phyloP scores from a whole-genome alignment of 345 rosid species.

The Zanthoxylum bungeanum region DNA sequence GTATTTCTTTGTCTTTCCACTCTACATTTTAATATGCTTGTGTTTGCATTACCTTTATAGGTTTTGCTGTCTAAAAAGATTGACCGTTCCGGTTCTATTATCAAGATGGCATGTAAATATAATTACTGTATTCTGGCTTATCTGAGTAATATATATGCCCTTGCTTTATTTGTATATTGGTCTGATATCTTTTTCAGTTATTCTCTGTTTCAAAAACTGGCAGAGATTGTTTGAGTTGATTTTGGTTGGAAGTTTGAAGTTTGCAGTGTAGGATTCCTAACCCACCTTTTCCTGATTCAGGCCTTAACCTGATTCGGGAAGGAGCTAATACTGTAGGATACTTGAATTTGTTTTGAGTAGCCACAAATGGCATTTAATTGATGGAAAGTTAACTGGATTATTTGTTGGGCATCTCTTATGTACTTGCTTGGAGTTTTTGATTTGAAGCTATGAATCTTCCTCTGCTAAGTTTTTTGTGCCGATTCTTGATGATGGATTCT shows the following conservation, averaged over 20 bases:
- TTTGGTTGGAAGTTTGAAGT: neutral
- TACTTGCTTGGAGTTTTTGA: neutral
- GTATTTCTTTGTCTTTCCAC: slow-evolving; percentile 14
- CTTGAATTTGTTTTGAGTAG: neutral
- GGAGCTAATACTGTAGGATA: neutral
- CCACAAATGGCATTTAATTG: neutral
- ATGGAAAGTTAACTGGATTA: neutral
- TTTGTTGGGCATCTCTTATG: neutral
- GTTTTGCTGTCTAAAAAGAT: neutral
- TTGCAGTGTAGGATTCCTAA: neutral
- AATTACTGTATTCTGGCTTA: neutral
- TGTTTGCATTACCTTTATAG: neutral
- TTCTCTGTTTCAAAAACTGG: neutral
- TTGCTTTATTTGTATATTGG: neutral
- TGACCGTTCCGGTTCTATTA: neutral
- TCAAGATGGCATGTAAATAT: neutral
- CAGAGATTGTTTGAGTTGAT: neutral
- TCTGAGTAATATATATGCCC: neutral
- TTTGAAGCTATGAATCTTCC: neutral
- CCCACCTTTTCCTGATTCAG: neutral
- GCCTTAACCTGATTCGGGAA: neutral
- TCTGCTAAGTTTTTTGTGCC: neutral
- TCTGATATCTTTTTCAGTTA: neutral
- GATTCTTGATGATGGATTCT: slow-evolving; percentile 8
- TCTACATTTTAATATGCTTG: neutral